A percentile compares a stretch with the other conserved stretches of the same genome.
phyloP scores from a whole-genome alignment of 1,284 basidiomycete genomes.

The Phaffia rhodozyma region DNA sequence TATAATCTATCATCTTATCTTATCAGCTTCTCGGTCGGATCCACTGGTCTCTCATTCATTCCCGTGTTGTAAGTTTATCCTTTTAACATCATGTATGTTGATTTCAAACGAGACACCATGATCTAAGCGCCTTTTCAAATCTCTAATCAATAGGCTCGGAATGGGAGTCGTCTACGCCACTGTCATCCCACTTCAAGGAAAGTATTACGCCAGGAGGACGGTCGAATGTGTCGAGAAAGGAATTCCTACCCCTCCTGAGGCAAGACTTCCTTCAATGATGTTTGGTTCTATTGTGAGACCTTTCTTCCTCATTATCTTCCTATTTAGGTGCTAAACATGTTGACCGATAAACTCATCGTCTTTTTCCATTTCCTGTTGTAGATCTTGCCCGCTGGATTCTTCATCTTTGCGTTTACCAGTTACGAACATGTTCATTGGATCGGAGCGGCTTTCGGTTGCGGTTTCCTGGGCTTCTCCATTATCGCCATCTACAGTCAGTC shows the following conservation, averaged over 20 bases:
- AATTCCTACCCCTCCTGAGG: slow-evolving; percentile 22
- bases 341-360: no score
- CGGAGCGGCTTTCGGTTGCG: slow-evolving; percentile 1
- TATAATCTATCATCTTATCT: no score
- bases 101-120: not conserved
- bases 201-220: slow-evolving; percentile 21
- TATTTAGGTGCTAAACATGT: not conserved
- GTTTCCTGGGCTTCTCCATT: not conserved
- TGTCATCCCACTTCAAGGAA: slow-evolving; percentile 21
- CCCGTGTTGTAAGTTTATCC: not conserved
- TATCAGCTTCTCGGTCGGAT: slow-evolving; percentile 5
- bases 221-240: slow-evolving; percentile 11
- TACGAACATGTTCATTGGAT: slow-evolving; percentile 15
- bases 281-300: slow-evolving; percentile 19
- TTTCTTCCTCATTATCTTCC: not conserved
- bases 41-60: slow-evolving; percentile 19
- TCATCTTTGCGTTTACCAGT: slow-evolving; percentile 24
- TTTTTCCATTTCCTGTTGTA: no score
- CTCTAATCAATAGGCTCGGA: slow-evolving; percentile 7
- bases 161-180: slow-evolving; percentile 20
- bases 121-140: not conserved
- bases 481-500: slow-evolving; percentile 17
- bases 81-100: no score
- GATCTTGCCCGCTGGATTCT: slow-evolving; percentile 25
- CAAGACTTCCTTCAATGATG: slow-evolving; percentile 22